phyloP scores from a whole-genome alignment of 2,329 filamentous ascomycete genomes.

The Exophiala dermatitidis region DNA sequence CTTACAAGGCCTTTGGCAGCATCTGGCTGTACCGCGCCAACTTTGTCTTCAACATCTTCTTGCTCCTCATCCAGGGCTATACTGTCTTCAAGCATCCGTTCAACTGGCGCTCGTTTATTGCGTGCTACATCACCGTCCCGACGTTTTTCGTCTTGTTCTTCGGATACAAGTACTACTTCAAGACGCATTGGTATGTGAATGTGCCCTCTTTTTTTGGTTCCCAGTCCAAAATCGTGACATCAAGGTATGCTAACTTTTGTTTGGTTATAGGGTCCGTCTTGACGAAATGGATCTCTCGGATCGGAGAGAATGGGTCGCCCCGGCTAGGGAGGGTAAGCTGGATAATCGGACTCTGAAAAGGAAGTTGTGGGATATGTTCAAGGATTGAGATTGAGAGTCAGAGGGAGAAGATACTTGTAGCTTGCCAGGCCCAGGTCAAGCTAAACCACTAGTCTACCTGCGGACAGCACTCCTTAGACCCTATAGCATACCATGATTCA shows the following conservation, averaged over 20 bases:
- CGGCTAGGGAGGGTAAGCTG: neutral
- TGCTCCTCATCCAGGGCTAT: conserved; percentile 63
- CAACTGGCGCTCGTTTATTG: conserved; percentile 2
- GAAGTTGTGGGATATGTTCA: conserved; percentile 7
- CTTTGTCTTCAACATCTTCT: conserved; percentile 57
- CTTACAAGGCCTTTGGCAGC: conserved; percentile 34
- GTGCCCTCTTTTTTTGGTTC: neutral
- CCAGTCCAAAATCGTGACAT: no score
- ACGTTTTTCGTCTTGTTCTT: conserved; percentile 30
- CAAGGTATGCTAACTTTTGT: no score
- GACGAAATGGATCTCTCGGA: conserved; percentile 12
- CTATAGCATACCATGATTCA: no score
- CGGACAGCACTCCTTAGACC: no score
- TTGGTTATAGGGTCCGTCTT: conserved; percentile 3
- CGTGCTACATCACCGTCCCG: conserved; percentile 7
- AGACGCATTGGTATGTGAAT: conserved; percentile 29
- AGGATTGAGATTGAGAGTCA: neutral
- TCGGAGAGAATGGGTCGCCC: conserved; percentile 5
- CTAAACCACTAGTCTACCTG: no score
- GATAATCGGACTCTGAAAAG: conserved; percentile 1
- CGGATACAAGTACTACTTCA: conserved; percentile 36
- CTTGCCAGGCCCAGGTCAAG: no score
- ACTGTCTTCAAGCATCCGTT: conserved; percentile 2
- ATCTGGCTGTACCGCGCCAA: conserved; percentile 4
- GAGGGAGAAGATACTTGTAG: no score